Percentiles rank a stretch among this genome's conserved stretches.
These are phyloP conservation scores for Erysimum cheiri DNA, from an alignment of 441 rosid species.

Conservation along the genomic window DNA sequence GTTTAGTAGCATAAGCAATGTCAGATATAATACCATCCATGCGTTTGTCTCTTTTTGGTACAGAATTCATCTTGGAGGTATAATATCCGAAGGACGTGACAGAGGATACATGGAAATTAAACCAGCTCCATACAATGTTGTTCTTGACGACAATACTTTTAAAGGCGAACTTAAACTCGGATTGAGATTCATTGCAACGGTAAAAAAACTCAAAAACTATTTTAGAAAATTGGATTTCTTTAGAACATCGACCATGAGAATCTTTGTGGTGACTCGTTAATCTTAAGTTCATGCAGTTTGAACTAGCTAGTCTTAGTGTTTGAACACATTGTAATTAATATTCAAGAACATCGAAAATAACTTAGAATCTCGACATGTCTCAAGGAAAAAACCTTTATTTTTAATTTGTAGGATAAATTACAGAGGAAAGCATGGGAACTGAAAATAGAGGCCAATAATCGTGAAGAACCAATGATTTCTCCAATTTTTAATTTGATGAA, in stretches of 20 bases:
- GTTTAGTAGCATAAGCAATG: background rate
- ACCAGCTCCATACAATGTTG: slow-evolving; percentile 70
- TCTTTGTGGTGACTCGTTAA: background rate
- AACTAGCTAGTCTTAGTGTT: no score
- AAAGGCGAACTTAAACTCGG: slow-evolving; percentile 71
- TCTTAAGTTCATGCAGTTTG: no score
- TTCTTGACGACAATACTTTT: slow-evolving; percentile 76
- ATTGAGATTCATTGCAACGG: slow-evolving; percentile 57
- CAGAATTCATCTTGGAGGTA: slow-evolving; percentile 75
- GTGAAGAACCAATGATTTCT: slow-evolving; percentile 30
- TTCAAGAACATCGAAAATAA: background rate
- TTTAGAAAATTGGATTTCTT: no score
- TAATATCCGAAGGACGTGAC: slow-evolving; percentile 63
- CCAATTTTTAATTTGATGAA: slow-evolving; percentile 40
- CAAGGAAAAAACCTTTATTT: background rate
- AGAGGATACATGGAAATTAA: slow-evolving; percentile 58
- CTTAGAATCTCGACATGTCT: background rate
- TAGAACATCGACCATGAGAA: background rate
- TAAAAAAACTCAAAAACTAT: background rate
- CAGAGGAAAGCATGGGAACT: slow-evolving; percentile 41
- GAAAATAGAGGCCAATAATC: slow-evolving; percentile 38
- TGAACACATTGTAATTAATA: background rate
- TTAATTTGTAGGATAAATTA: slow-evolving; percentile 40
- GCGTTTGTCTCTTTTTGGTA: slow-evolving; percentile 3
- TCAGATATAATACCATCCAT: background rate